Percentiles rank a stretch among this genome's conserved stretches.
These are phyloP conservation scores for Neurospora crassa DNA, from an alignment of 2,329 filamentous ascomycete genomes.

Conservation along the genomic window DNA sequence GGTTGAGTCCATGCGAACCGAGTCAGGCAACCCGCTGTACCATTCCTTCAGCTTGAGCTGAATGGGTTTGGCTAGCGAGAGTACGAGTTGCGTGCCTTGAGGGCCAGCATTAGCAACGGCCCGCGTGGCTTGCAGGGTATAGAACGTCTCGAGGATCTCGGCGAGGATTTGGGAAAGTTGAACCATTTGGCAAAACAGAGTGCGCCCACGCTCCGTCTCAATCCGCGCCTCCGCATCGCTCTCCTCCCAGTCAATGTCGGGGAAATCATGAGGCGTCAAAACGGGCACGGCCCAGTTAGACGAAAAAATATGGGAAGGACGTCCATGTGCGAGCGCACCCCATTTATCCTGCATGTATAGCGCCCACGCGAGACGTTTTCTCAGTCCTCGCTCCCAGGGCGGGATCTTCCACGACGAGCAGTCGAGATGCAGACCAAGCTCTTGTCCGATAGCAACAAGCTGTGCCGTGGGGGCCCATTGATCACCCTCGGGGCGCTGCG, in stretches of 20 bases:
- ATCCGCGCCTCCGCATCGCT: slow-evolving; percentile 50
- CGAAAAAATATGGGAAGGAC: slow-evolving; percentile 64
- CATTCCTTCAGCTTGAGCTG: slow-evolving; percentile 76
- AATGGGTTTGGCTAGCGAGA: slow-evolving; percentile 70
- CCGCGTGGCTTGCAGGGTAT: slow-evolving; percentile 67
- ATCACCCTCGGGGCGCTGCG: slow-evolving; percentile 66
- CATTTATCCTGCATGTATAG: slow-evolving; percentile 87
- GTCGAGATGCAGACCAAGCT: slow-evolving; percentile 81
- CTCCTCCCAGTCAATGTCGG: slow-evolving; percentile 60
- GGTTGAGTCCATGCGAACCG: slow-evolving; percentile 56
- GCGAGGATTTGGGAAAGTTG: slow-evolving; percentile 65
- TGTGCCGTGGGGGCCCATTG: slow-evolving; percentile 82
- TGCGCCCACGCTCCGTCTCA: slow-evolving; percentile 57
- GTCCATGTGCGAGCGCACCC: slow-evolving; percentile 76
- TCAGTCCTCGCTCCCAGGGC: slow-evolving; percentile 73
- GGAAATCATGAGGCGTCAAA: slow-evolving; percentile 60
- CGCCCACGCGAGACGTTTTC: slow-evolving; percentile 83
- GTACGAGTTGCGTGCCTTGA: slow-evolving; percentile 62
- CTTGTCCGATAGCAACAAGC: slow-evolving; percentile 76
- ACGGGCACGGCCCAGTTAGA: slow-evolving; percentile 68
- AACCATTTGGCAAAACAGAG: slow-evolving; percentile 68
- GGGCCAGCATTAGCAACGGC: slow-evolving; percentile 55
- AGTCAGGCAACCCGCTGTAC: slow-evolving; percentile 59
- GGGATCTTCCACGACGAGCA: slow-evolving; percentile 83
- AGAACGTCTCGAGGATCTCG: slow-evolving; percentile 76